phyloP scores from a whole-genome alignment of 495 filamentous ascomycete genomes.

The Hypoxylon intermedium region DNA sequence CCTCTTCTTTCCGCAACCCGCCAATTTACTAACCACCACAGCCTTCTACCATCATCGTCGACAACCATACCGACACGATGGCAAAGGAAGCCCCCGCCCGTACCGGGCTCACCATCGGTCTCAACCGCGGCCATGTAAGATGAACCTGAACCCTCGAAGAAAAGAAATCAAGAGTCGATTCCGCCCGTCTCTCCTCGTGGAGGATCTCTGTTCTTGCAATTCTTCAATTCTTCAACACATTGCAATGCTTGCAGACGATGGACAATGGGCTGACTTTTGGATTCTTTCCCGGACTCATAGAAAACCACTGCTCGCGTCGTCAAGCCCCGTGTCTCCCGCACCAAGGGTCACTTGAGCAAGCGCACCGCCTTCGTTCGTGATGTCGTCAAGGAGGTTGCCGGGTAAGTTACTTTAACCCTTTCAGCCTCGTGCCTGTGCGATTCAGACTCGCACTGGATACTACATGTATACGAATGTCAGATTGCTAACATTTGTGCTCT shows the following conservation, averaged over 20 bases:
- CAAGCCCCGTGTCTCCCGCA: constrained; percentile 86
- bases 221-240: constrained; percentile 40
- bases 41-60: constrained; percentile 34
- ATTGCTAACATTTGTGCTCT: constrained; percentile 29
- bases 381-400: constrained; percentile 93
- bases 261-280: constrained; percentile 53
- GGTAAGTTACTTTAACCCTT: constrained; percentile 59
- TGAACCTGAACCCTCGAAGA: constrained; percentile 14
- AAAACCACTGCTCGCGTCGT: constrained; percentile 88
- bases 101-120: constrained; percentile 78
- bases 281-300: constrained; percentile 60
- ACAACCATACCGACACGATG: constrained; percentile 44
- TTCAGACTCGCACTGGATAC: constrained; percentile 7
- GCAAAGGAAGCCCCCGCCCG: constrained; percentile 60
- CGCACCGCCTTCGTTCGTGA: constrained; percentile 84
- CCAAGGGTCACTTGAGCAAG: constrained; percentile 91
- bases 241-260: constrained; percentile 45
- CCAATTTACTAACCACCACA: constrained; percentile 44
- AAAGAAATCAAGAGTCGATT: constrained; percentile 35
- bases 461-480: neutral
- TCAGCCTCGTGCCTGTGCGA: neutral
- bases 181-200: constrained; percentile 65
- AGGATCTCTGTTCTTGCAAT: constrained; percentile 62
- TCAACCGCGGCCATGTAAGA: constrained; percentile 88
- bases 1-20: constrained; percentile 24